Conservation (phyloP, 106 monocot species). For the Platanthera guangdongensis region DNA sequence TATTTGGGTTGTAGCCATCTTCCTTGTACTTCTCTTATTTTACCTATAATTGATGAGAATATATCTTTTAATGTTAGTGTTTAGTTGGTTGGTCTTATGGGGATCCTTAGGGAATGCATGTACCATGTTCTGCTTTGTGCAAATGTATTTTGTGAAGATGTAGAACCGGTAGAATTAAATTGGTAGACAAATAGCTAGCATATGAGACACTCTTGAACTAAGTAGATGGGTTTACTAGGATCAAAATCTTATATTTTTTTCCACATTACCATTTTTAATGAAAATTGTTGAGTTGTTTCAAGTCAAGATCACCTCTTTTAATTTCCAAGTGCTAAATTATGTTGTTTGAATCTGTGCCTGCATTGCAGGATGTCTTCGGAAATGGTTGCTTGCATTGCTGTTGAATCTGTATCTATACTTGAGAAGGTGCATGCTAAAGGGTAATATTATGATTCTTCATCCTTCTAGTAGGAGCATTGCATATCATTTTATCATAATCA, state of each 20-base stretch:
- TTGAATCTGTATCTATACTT: constrained; percentile 73
- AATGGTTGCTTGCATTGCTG: constrained; percentile 80
- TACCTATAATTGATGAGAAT: too few relatives aligned
- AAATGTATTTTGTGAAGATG: background rate
- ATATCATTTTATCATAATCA: background rate
- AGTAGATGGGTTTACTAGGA: background rate
- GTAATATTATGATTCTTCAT: constrained; percentile 5
- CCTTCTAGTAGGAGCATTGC: background rate
- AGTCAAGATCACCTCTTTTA: background rate
- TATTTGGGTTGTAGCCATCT: too few relatives aligned
- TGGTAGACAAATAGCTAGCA: background rate
- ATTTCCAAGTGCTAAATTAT: background rate
- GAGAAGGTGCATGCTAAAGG: constrained; percentile 72
- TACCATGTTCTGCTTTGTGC: background rate
- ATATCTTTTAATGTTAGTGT: background rate
- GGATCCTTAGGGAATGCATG: background rate
- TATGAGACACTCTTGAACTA: background rate
- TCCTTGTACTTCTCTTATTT: too few relatives aligned
- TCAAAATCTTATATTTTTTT: background rate
- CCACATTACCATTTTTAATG: background rate
- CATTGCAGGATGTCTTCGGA: constrained; percentile 21
- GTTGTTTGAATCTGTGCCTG: background rate
- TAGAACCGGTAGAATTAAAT: background rate
- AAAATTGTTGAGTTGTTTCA: background rate
- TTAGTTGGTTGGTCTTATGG: background rate